These are phyloP conservation scores for Clonostachys sp. DNA, from an alignment of 2,329 filamentous ascomycete genomes.

Conservation along the genomic window DNA sequence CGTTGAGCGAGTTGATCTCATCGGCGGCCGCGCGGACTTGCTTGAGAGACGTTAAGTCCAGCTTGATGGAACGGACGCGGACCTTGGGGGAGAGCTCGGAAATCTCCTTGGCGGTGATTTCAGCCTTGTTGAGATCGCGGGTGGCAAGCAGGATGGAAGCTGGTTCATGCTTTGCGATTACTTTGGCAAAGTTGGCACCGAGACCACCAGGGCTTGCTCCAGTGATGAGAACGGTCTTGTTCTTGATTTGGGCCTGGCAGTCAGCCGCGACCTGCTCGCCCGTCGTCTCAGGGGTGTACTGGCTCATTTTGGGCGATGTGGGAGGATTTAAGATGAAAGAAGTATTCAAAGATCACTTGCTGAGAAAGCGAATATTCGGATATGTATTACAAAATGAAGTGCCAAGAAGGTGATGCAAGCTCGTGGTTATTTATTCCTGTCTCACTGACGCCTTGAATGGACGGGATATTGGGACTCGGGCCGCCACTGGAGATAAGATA, in stretches of 20 bases:
- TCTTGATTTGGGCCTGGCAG: background rate
- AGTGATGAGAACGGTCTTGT: constrained; percentile 1
- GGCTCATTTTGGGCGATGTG: too few relatives aligned
- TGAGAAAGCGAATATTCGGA: too few relatives aligned
- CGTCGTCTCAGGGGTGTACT: too few relatives aligned
- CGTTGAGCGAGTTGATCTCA: constrained; percentile 20
- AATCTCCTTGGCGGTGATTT: background rate
- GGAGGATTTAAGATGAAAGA: background rate
- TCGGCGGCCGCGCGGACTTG: constrained; percentile 24
- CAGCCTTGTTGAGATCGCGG: background rate
- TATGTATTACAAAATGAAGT: too few relatives aligned
- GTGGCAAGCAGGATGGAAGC: constrained; percentile 1
- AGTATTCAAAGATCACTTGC: background rate
- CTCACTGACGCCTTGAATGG: too few relatives aligned
- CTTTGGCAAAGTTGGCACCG: background rate
- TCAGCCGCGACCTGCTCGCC: background rate
- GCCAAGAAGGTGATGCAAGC: too few relatives aligned
- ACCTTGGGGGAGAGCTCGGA: background rate
- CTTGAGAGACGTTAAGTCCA: constrained; percentile 27
- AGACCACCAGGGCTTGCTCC: background rate
- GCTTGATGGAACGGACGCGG: constrained; percentile 3
- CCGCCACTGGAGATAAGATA: too few relatives aligned
- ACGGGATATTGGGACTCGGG: too few relatives aligned
- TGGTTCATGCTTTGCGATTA: background rate
- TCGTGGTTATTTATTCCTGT: too few relatives aligned